Evolutionary conservation across 352 stramenopile genomes (phyloP).

Genomic region (Globisporangium splendens): DNA sequence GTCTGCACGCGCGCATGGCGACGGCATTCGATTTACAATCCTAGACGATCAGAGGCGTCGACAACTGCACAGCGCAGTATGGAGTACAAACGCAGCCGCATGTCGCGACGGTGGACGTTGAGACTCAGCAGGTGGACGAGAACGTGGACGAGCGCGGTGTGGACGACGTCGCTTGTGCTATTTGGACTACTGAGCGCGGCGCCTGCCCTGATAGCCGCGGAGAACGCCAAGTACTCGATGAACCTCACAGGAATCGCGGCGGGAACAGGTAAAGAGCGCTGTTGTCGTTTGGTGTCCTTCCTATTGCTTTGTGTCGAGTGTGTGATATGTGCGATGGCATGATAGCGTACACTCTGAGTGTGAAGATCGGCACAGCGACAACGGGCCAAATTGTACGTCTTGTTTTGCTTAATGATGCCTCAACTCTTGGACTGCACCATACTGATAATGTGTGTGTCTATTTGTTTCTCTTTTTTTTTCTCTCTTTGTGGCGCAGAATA

Average conservation of each 20-base stretch:
- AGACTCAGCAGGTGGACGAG: background rate
- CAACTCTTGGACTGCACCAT: background rate
- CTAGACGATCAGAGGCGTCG: no score
- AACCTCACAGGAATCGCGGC: constrained; percentile 30
- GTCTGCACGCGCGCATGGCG: background rate
- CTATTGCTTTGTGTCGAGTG: background rate
- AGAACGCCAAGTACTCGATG: constrained; percentile 32
- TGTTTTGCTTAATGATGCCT: background rate
- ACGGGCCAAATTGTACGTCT: constrained; percentile 15
- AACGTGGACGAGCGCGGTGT: background rate
- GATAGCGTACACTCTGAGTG: constrained; percentile 27
- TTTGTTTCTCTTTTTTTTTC: background rate
- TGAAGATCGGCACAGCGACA: constrained; percentile 24
- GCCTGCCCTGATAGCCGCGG: constrained; percentile 1
- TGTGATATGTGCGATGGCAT: no score
- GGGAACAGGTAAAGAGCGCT: constrained; percentile 20
- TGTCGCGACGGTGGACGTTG: background rate
- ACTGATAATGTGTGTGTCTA: background rate
- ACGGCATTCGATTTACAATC: no score
- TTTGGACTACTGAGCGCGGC: background rate
- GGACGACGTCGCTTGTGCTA: background rate
- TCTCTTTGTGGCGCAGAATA: constrained; percentile 34
- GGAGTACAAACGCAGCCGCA: background rate
- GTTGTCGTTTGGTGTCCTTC: background rate
- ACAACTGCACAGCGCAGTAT: no score